Evolutionary conservation across 768 basidiomycete species (phyloP), one percentile per base, ranked within the genome.

Genomic region (Mycena galopus): DNA sequence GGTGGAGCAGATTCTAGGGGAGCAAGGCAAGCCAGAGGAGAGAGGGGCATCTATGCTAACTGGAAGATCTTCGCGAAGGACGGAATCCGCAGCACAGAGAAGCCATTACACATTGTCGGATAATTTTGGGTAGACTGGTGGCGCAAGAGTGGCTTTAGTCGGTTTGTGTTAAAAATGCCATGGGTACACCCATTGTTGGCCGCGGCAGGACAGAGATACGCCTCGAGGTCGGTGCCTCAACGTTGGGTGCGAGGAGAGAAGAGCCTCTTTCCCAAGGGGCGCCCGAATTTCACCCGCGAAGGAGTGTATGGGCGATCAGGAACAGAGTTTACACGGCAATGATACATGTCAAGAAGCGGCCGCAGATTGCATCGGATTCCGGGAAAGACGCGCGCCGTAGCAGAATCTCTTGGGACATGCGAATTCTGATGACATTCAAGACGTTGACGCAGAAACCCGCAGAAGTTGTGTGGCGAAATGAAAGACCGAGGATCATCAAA

Each of bases 31-130:
- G 55, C 23, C 14, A 5, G 50, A 16, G 19, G 12, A 7, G 19
- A 51, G 50, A 47, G 17, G 44, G 44, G 44, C 4, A 21, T 19
- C 19, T n/a, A 16, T n/a, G 44, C 44, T 14, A 33, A 9, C 6
- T n/a, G 14, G 55, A 56, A 57, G 55, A 57, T 57, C 55, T 57
- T 33, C 32, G 32, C 32, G 55, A 57, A 57, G 55, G 21, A 33
- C 30, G 6, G 30, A 57, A 33, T 33, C 55, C 55, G 55, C 55
- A 57, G 55, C 21, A 11, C 2, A 57, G 55, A 33, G 55, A 57
- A 33, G 55, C 55, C 30, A 32, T 33, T 33, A 56, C 30, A 33
- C 8, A 33, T 33, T 21, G 55, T 10, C 3, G 27, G 23, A 25
- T 17, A 30, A 29, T 4, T 32, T 17, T 32, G 19, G 55, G 32